Base-by-base conservation (phyloP, 73 alveolate species). In the Symbiodinium pilosum region DNA sequence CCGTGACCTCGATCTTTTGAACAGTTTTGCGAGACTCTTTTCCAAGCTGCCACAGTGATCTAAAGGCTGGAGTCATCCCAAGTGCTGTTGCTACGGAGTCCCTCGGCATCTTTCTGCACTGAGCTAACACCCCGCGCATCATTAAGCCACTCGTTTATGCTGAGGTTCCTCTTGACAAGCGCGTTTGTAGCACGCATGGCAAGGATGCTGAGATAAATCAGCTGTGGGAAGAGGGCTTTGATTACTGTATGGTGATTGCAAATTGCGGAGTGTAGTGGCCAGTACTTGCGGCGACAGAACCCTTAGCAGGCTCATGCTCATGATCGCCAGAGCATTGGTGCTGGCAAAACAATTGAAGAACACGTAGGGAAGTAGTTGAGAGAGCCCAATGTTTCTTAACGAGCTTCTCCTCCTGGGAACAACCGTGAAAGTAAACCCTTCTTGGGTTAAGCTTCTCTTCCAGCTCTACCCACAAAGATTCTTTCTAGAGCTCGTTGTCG, bases 81-180 rank as follows among this genome's bases (percentile, higher is more conserved):
- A 40, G 92, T 42, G 41, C 30, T 42, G 73, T 84, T 84, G 69
- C 26, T 24, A 32, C 92, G 51, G 8, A 84, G 71, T 12, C 92
- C 92, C 28, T 43, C 71, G 39, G 92, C 68, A 26, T 84, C 92
- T 36, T 84, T 84, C 54, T 43, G 68, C 92, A 84, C 92, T 20
- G 92, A n/a, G 34, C 54, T 56, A 42, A 42, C 73, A 2, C 73
- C 73, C 92, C 30, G 43, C 16, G 38, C 43, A 39, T 43, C 88
- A 14, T 38, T 81, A 59, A 43, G 59, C 47, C 59, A 81, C 59
- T 11, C 8, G 47, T 38, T 21, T 81, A 18, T 38, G 75, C 75
- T 56, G 1, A 56, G 75, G 75, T 56, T 56, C 75, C 26, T 56
- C 75, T 30, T 56, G 26, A 56, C 75, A 16, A 56, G 38, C 75